Base-by-base conservation (phyloP, 1,139 yeast genomes). In the Magnusiomyces ingens region DNA sequence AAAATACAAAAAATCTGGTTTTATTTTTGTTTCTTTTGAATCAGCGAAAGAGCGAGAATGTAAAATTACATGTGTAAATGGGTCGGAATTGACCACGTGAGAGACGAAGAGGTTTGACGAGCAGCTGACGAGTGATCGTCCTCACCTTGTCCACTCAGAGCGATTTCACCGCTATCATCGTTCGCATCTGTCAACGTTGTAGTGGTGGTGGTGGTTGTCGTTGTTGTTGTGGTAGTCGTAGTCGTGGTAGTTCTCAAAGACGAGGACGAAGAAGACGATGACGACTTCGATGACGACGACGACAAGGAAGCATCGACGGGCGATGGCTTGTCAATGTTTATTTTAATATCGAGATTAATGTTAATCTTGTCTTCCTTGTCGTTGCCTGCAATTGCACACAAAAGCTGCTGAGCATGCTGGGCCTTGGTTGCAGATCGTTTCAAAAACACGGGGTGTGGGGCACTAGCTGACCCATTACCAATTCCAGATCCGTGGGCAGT, bases 221-320 rank as follows among this genome's bases (percentile, higher is more conserved):
- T 43, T 6, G 45, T 43, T 29, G 45, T 43, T 13, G 45, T 43
- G 5, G 45, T 43, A 4, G 45, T 43, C 3, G 45, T 43, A n/a
- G 45, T 43, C 3, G 45, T 43, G 29, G 45, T 43, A 11, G 45
- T 43, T 5, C 6, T 11, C n/a, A 21, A 12, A 21, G 45, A 37
- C 10, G 41, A 37, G 10, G 41, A n/a, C 3, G 17, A 13, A 3
- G 41, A 37, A 37, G 41, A 37, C 18, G 18, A 37, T 5, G 32
- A 26, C 4, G 32, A 26, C 8, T 4, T 4, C 18, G 41, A 37
- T 37, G 17, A 37, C 18, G 17, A 37, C 10, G 18, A 37, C 41
- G 17, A 15, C 18, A 13, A 37, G 41, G 15, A 37, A 11, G 41
- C n/a, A n/a, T 17, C 44, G 22, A 11, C 12, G 12, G 44, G 21